Conservation (phyloP, 2,329 filamentous ascomycete genomes). For the Dactylellina leptospora region DNA sequence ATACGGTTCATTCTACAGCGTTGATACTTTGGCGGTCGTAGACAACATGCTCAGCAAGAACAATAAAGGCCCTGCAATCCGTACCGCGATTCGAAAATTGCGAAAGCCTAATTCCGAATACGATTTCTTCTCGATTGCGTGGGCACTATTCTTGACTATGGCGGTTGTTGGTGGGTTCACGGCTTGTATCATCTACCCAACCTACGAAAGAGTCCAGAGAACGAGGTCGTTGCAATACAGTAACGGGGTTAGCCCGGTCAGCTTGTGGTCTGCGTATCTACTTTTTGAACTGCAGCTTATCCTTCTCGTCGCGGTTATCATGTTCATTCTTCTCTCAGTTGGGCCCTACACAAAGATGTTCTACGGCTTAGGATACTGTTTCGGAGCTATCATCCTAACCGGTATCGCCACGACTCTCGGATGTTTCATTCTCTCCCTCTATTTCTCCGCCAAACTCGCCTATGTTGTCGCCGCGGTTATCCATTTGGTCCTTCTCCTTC, state of each 20-base stretch:
- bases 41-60: slow-evolving; percentile 29
- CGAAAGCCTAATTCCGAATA: slow-evolving; percentile 74
- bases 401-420: slow-evolving; percentile 79
- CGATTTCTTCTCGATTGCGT: slow-evolving; percentile 67
- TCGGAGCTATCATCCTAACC: slow-evolving; percentile 81
- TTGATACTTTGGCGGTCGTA: slow-evolving; percentile 7
- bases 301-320: slow-evolving; percentile 61
- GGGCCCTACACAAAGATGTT: slow-evolving; percentile 62
- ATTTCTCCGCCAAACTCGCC: slow-evolving; percentile 41
- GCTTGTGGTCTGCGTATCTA: slow-evolving; percentile 85
- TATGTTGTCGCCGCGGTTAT: slow-evolving; percentile 37
- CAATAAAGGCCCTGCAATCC: slow-evolving; percentile 20
- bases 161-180: slow-evolving; percentile 85
- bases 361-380: slow-evolving; percentile 82
- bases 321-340: slow-evolving; percentile 63
- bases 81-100: slow-evolving; percentile 65
- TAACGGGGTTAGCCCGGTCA: slow-evolving; percentile 82
- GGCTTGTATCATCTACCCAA: slow-evolving; percentile 75
- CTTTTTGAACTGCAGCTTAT: slow-evolving; percentile 78
- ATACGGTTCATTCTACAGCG: background rate
- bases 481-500: slow-evolving; percentile 71
- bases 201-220: slow-evolving; percentile 77
- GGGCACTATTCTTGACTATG: slow-evolving; percentile 72
- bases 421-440: slow-evolving; percentile 80
- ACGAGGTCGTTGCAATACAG: slow-evolving; percentile 89